phyloP scores from a whole-genome alignment of 345 rosid genomes.

The Eutrema yunnanense region DNA sequence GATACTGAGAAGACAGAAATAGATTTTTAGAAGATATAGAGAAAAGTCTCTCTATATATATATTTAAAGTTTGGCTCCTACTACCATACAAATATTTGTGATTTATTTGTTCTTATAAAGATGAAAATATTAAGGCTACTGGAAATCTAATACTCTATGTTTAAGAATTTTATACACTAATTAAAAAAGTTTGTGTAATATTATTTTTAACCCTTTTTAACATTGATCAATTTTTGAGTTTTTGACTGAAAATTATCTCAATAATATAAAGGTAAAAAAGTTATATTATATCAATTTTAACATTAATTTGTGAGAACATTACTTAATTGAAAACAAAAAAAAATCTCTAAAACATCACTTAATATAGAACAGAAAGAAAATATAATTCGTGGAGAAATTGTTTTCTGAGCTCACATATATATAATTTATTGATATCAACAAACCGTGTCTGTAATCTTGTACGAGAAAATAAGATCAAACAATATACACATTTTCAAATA shows the following conservation, averaged over 20 bases:
- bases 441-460: neutral
- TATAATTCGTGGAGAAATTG: neutral
- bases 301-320: too few species aligned
- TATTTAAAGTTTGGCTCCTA: constrained; percentile 16
- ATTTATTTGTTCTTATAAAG: neutral
- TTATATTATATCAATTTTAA: too few species aligned
- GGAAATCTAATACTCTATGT: neutral
- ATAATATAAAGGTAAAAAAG: too few species aligned
- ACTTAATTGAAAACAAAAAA: too few species aligned
- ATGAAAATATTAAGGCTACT: neutral
- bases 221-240: too few species aligned
- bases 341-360: too few species aligned
- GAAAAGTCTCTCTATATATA: constrained; percentile 11
- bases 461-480: neutral
- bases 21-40: neutral
- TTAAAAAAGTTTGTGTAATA: too few species aligned
- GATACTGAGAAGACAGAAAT: constrained; percentile 12
- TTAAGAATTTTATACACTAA: too few species aligned
- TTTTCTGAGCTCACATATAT: neutral
- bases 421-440: neutral
- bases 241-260: too few species aligned
- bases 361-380: too few species aligned
- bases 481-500: neutral
- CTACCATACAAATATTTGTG: constrained; percentile 5
- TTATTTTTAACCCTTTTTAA: too few species aligned